Base-by-base conservation (phyloP, 257 asterid species). In the Craterostigma plantagineum region DNA sequence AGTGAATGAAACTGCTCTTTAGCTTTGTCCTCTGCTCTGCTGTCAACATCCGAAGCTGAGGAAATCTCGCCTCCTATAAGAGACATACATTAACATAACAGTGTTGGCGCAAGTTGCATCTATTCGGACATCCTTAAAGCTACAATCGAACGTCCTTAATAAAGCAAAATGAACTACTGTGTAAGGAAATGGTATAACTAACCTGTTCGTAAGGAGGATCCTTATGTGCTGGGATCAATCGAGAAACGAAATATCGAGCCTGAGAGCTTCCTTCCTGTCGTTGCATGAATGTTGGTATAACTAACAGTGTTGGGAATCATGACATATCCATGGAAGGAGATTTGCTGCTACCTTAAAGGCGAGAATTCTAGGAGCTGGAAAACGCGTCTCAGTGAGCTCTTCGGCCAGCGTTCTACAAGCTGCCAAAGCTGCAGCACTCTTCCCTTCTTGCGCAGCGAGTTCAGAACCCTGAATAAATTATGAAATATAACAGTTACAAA, bases 171-270 rank as follows among this genome's bases (percentile, higher is more conserved):
- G 30, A 23, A 23, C 30, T 23, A 23, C 30, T 23, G 30, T 23
- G 6, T 23, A 6, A 23, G 6, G n/a, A n/a, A n/a, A 23, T 23
- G 30, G 6, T 23, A 23, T 11, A 46, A 58, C 54, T 33, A 58
- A 78, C 97, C 75, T 87, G 95, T 57, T 87, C 98, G 18, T 87
- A 87, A 4, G 95, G 92, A 47, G 98, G 98, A 49, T 87, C 98
- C 63, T 79, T 79, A 53, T 82, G 98, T 34, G 93, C 98, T 33
- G 93, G 95, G 57, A 87, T 79, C 69, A 87, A 50, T 15, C 98
- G 90, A 40, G 95, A 71, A 49, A 82, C 91, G 59, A 87, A 87
- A 57, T 82, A 87, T 14, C 98, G 75, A 57, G 98, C 98, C 76
- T 87, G 95, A 17, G 98, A 87, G 63, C 98, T 87, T 39, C 98